Evolutionary conservation across 306 rosid species (phyloP).

Genomic region (Ammopiptanthus mongolicus): DNA sequence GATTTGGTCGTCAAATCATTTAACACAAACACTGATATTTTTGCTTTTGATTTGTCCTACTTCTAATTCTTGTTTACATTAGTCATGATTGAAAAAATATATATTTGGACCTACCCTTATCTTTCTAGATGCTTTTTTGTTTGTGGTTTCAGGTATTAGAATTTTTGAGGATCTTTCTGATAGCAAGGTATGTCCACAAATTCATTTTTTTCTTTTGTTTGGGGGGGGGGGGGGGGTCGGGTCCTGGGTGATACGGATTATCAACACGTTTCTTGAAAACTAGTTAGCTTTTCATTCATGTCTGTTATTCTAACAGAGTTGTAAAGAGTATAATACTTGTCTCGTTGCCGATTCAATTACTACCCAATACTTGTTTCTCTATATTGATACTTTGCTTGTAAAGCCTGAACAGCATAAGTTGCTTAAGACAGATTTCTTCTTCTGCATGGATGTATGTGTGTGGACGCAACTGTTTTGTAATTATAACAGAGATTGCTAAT

Average conservation of each 20-base stretch:
- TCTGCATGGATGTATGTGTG: not conserved
- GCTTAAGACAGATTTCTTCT: not conserved
- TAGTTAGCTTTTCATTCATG: constrained; percentile 12
- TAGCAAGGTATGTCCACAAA: constrained; percentile 47
- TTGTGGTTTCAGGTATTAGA: constrained; percentile 78
- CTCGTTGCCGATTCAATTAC: not conserved
- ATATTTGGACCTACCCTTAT: constrained; percentile 15
- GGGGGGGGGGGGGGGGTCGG: not conserved
- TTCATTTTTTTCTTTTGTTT: not conserved
- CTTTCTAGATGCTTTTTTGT: constrained; percentile 20
- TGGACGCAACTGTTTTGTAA: not conserved
- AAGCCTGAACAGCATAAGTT: constrained; percentile 7
- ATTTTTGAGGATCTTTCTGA: constrained; percentile 84
- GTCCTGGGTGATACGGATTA: not conserved
- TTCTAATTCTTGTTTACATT: constrained; percentile 11
- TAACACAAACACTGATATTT: not conserved
- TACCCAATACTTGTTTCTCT: not conserved
- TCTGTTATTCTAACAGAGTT: constrained; percentile 19
- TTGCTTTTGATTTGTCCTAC: constrained; percentile 4
- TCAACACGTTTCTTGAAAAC: constrained; percentile 19
- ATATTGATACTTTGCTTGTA: not conserved
- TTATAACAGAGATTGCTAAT: not conserved
- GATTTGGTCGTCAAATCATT: constrained; percentile 1
- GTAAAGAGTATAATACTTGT: constrained; percentile 5
- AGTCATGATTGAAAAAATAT: not conserved